Conservation (phyloP, 202 grass and related monocot genomes). For the Panicum hallii region DNA sequence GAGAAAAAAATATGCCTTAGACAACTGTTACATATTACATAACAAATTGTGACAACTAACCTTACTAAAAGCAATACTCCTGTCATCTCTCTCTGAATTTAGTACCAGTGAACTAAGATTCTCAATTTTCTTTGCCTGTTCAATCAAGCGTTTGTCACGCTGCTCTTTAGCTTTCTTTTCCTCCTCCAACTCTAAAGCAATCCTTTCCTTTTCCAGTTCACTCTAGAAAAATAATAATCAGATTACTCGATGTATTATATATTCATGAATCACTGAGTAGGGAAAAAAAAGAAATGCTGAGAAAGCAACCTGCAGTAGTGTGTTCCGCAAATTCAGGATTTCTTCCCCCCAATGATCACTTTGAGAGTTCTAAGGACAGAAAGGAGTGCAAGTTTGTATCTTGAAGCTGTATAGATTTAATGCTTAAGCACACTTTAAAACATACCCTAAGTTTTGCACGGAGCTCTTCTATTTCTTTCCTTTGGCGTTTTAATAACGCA, state of each 20-base stretch:
- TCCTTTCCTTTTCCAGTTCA: constrained; percentile 97
- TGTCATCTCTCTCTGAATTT: constrained; percentile 90
- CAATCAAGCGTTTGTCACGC: constrained; percentile 73
- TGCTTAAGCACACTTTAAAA: constrained; percentile 23
- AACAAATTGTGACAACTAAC: constrained; percentile 50
- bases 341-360: constrained; percentile 94
- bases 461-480: constrained; percentile 94
- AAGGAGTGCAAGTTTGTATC: constrained; percentile 30
- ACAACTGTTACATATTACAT: constrained; percentile 11
- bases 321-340: constrained; percentile 90
- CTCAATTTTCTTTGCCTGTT: constrained; percentile 93
- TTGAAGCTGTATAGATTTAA: constrained; percentile 34
- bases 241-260: constrained; percentile 30
- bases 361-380: constrained; percentile 72
- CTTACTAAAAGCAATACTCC: constrained; percentile 58
- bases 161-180: constrained; percentile 96
- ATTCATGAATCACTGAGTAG: constrained; percentile 13
- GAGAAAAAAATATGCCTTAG: neutral
- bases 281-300: constrained; percentile 3
- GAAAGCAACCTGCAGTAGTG: constrained; percentile 75
- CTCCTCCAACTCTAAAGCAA: constrained; percentile 89
- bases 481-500: constrained; percentile 92
- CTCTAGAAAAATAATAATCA: constrained; percentile 61
- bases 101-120: constrained; percentile 93
- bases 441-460: constrained; percentile 76